phyloP scores from a whole-genome alignment of 2,329 filamentous ascomycete species.

The Fusarium irregulare region DNA sequence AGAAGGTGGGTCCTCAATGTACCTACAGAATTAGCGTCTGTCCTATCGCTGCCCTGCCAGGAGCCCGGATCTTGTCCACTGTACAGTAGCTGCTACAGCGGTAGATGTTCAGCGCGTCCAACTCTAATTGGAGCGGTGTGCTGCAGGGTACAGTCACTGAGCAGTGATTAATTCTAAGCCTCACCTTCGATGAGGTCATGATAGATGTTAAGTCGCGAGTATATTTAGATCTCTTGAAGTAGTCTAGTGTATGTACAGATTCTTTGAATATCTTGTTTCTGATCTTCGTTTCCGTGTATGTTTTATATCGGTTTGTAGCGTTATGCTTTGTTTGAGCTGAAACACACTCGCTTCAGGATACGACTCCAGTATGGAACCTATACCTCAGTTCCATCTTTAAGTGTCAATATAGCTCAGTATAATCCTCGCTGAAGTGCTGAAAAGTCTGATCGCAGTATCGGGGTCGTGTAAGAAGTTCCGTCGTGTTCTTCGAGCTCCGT shows the following conservation, averaged over 20 bases:
- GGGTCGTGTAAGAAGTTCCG: background rate
- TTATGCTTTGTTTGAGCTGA: constrained; percentile 12
- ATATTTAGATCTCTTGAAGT: constrained; percentile 29
- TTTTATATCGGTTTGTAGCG: constrained; percentile 3
- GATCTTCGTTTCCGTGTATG: background rate
- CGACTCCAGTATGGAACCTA: background rate
- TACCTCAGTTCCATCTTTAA: background rate
- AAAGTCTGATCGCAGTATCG: too few relatives aligned
- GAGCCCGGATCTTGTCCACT: background rate
- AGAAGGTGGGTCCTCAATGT: background rate
- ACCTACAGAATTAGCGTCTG: background rate
- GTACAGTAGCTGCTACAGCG: background rate
- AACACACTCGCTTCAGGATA: constrained; percentile 5
- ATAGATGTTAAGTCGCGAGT: constrained; percentile 4
- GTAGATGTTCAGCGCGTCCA: background rate
- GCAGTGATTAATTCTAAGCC: constrained; percentile 15
- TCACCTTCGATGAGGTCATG: constrained; percentile 43
- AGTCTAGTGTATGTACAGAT: background rate
- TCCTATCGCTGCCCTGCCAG: background rate
- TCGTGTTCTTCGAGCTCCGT: background rate
- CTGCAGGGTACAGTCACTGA: background rate
- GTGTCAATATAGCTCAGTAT: background rate
- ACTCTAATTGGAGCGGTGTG: constrained; percentile 20
- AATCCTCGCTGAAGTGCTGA: background rate
- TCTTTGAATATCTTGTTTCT: background rate